Percentiles rank a stretch among this genome's conserved stretches.
Evolutionary conservation across 805 yeast species (phyloP).

Genomic region (Schwanniomyces polymorphus): DNA sequence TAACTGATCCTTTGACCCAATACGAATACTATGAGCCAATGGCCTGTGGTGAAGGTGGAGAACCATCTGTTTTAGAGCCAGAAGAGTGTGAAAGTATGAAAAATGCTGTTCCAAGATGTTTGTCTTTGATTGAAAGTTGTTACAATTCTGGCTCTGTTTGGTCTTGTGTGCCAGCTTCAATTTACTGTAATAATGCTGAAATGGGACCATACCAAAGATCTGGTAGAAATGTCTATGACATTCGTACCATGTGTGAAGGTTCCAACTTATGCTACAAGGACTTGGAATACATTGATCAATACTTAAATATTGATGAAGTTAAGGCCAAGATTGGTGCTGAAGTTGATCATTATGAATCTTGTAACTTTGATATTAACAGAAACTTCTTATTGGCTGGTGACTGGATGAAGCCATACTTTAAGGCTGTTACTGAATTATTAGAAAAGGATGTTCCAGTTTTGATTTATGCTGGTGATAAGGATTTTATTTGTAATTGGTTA

Average conservation of each 20-base stretch:
- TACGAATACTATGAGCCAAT: slow-evolving; percentile 81
- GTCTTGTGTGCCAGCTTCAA: slow-evolving; percentile 87
- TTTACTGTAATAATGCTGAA: slow-evolving; percentile 85
- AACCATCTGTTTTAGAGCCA: slow-evolving; percentile 68
- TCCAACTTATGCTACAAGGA: slow-evolving; percentile 73
- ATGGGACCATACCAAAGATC: slow-evolving; percentile 80
- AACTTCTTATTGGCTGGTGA: slow-evolving; percentile 87
- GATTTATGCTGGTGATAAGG: slow-evolving; percentile 93
- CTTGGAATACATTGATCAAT: slow-evolving; percentile 70
- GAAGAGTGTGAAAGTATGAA: slow-evolving; percentile 68
- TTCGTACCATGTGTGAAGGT: slow-evolving; percentile 76
- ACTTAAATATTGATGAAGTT: slow-evolving; percentile 75
- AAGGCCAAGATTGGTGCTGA: slow-evolving; percentile 87
- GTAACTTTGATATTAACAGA: slow-evolving; percentile 76
- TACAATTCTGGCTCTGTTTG: slow-evolving; percentile 72
- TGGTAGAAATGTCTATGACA: slow-evolving; percentile 90
- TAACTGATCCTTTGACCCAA: slow-evolving; percentile 82
- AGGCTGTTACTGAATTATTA: slow-evolving; percentile 60
- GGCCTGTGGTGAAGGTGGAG: slow-evolving; percentile 93
- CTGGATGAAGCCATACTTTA: slow-evolving; percentile 80
- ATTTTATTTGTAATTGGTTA: slow-evolving; percentile 89
- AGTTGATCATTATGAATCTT: slow-evolving; percentile 71
- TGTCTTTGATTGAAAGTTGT: slow-evolving; percentile 72
- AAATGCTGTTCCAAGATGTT: slow-evolving; percentile 69
- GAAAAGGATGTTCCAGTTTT: slow-evolving; percentile 75